Evolutionary conservation across 1,284 basidiomycete species (phyloP), one percentile per base, ranked within the genome.

Genomic region (Leccinum olivaceoglutinosum): DNA sequence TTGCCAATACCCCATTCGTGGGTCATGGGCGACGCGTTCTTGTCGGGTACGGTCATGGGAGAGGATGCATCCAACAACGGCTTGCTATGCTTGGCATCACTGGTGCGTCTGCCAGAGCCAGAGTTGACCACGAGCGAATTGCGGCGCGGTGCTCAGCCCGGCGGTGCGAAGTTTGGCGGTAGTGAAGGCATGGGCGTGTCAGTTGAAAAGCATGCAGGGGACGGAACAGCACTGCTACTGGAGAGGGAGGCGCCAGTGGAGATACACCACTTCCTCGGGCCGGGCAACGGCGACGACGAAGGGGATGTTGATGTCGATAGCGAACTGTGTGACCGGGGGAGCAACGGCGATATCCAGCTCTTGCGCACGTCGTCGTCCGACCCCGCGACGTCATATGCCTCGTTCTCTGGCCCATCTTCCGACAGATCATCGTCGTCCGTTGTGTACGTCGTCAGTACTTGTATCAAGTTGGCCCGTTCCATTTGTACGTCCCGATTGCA

Each of bases 391-490:
- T 66, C 65, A 53, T 69, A 65, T 4, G 59, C 64, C 63, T 58
- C 60, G 60, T 68, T 60, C 65, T 74, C 74, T 54, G 59, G 3
- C 58, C 59, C 68, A 7, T 73, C 73, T 59, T 63, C 65, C 7
- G 71, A 74, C 32, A 63, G 62, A 60, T 72, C 73, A 10, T 75
- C 72, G 21, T 75, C 72, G 12, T 73, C 70, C 2, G 71, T 68
- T 58, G 72, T 76, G 60, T 73, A 74, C 25, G 58, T 64, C 49
- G 64, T 58, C 58, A 60, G 51, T 74, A 73, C 63, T 63, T 41
- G 66, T 2, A 51, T 66, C 60, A 62, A 64, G 64, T 61, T 62
- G 66, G 53, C 51, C 60, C 34, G 54, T 11, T n/a, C 61, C 63
- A 36, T 66, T 64, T 36, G 38, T 41, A 18, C 36, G 58, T 34